Percentiles rank a stretch among this genome's conserved stretches.
Evolutionary conservation across 345 rosid genomes (phyloP).

Genomic region (Salix arbutifolia): DNA sequence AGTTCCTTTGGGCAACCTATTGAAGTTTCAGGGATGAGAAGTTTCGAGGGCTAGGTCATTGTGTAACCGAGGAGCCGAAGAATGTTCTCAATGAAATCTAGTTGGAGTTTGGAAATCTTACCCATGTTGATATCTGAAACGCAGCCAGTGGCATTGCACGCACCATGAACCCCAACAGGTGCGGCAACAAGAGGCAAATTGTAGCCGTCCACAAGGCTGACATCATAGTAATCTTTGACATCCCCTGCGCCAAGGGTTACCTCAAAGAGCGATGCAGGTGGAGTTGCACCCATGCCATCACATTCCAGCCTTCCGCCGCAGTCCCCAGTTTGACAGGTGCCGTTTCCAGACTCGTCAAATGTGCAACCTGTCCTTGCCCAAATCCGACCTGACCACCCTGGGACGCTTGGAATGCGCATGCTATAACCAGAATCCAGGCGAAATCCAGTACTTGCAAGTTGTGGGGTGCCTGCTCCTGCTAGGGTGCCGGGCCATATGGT

Average conservation of each 20-base stretch:
- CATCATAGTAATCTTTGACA: constrained; percentile 67
- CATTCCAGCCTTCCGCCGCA: constrained; percentile 82
- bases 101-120: constrained; percentile 17
- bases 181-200: constrained; percentile 73
- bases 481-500: constrained; percentile 88
- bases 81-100: background rate
- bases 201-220: constrained; percentile 82
- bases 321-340: constrained; percentile 72
- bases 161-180: constrained; percentile 57
- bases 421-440: constrained; percentile 59
- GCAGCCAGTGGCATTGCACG: constrained; percentile 83
- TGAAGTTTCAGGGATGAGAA: background rate
- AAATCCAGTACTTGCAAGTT: constrained; percentile 64
- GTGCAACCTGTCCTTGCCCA: constrained; percentile 91
- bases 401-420: constrained; percentile 43
- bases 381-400: constrained; percentile 88
- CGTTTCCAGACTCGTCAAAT: constrained; percentile 54
- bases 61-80: background rate
- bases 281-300: constrained; percentile 62
- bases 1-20: constrained; percentile 89
- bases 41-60: background rate
- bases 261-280: constrained; percentile 84
- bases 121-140: constrained; percentile 59
- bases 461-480: constrained; percentile 74
- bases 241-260: constrained; percentile 57